Evolutionary conservation across 805 yeast genomes (phyloP).

Genomic region (Wickerhamomyces rabaulensis): DNA sequence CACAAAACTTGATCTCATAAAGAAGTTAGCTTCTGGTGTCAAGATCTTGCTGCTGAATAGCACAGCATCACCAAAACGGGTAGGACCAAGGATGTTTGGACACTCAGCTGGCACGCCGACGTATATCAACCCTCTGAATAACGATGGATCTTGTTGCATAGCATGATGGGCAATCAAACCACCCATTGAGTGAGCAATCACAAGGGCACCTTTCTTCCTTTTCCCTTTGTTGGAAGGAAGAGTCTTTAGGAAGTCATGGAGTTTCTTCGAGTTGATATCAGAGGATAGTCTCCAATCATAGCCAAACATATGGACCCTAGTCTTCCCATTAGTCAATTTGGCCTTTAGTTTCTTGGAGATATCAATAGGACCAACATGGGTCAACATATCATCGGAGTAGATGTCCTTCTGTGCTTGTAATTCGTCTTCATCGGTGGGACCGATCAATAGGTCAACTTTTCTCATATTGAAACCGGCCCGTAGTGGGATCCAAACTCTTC

Average conservation of each 20-base stretch:
- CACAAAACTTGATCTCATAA: slow-evolving; percentile 80
- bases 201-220: slow-evolving; percentile 55
- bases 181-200: slow-evolving; percentile 94
- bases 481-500: slow-evolving; percentile 81
- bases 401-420: slow-evolving; percentile 43
- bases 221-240: slow-evolving; percentile 35
- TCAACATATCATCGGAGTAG: slow-evolving; percentile 70
- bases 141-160: slow-evolving; percentile 57
- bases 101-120: slow-evolving; percentile 84
- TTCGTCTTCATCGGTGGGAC: slow-evolving; percentile 73
- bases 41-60: slow-evolving; percentile 67
- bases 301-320: slow-evolving; percentile 70
- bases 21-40: slow-evolving; percentile 77
- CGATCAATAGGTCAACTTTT: slow-evolving; percentile 64
- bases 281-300: slow-evolving; percentile 88
- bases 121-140: slow-evolving; percentile 72
- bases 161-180: slow-evolving; percentile 82
- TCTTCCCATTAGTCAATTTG: slow-evolving; percentile 52
- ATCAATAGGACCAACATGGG: slow-evolving; percentile 86
- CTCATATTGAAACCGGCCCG: slow-evolving; percentile 78
- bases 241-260: slow-evolving; percentile 42
- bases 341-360: slow-evolving; percentile 58
- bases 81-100: slow-evolving; percentile 80
- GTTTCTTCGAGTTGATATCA: slow-evolving; percentile 45
- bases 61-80: slow-evolving; percentile 77